phyloP scores from a whole-genome alignment of 129 eudicot genomes.

The Lactuca saligna region DNA sequence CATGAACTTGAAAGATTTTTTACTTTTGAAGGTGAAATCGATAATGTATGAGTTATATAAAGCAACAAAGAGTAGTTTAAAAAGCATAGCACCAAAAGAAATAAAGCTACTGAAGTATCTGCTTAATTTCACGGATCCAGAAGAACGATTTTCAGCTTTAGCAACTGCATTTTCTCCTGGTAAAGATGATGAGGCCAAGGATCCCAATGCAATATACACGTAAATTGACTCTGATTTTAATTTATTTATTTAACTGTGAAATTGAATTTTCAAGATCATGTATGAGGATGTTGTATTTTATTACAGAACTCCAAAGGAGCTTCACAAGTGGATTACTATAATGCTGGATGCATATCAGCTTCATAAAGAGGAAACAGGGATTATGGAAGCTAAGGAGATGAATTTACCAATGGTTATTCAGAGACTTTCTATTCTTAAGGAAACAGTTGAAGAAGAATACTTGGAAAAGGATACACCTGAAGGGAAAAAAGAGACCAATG shows the following conservation, averaged over 20 bases:
- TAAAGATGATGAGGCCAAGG: constrained; percentile 57
- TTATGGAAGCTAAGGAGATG: constrained; percentile 85
- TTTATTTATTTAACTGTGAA: not conserved
- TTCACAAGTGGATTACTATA: constrained; percentile 89
- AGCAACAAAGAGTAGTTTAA: constrained; percentile 85
- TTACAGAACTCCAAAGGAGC: constrained; percentile 84
- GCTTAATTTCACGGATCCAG: constrained; percentile 90
- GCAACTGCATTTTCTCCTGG: constrained; percentile 94
- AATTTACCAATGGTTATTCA: constrained; percentile 73
- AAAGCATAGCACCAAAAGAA: constrained; percentile 88
- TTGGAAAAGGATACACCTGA: constrained; percentile 44
- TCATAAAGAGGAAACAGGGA: constrained; percentile 77
- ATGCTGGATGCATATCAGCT: constrained; percentile 88
- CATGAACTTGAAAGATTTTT: not conserved
- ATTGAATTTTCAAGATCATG: not conserved
- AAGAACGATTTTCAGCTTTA: constrained; percentile 85
- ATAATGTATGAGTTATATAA: constrained; percentile 85
- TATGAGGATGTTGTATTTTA: too few relatives aligned
- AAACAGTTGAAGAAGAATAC: constrained; percentile 92
- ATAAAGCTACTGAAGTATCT: constrained; percentile 84
- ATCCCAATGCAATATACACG: constrained; percentile 86
- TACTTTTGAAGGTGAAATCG: constrained; percentile 69
- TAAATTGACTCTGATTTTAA: constrained; percentile 19
- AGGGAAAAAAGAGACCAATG: constrained; percentile 27
- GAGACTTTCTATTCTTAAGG: constrained; percentile 81